phyloP scores from a whole-genome alignment of 306 rosid species.

The Arachis stenosperma region DNA sequence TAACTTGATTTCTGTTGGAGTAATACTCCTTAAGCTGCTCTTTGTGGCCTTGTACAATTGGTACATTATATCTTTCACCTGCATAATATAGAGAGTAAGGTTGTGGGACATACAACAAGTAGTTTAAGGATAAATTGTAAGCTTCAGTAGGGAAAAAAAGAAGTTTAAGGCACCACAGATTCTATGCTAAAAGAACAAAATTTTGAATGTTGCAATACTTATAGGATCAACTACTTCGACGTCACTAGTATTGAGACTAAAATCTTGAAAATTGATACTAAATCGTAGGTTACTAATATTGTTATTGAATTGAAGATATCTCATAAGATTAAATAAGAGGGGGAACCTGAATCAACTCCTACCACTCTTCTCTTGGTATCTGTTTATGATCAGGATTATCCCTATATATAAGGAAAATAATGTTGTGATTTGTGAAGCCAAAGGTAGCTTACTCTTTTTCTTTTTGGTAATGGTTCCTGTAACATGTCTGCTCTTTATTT shows the following conservation, averaged over 20 bases:
- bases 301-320: no score
- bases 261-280: no score
- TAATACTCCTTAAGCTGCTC: no score
- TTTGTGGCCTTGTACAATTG: constrained; percentile 76
- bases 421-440: no score
- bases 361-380: no score
- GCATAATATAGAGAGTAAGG: constrained; percentile 34
- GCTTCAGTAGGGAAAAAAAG: no score
- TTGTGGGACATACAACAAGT: constrained; percentile 5
- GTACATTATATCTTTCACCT: constrained; percentile 94
- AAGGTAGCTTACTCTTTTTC: constrained; percentile 96
- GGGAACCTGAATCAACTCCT: no score
- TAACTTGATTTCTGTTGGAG: constrained; percentile 88
- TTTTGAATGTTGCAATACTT: no score
- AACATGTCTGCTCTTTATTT: constrained; percentile 93
- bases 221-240: no score
- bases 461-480: constrained; percentile 91
- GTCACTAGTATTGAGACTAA: no score
- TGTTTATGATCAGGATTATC: background rate
- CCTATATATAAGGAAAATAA: background rate
- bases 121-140: constrained; percentile 9
- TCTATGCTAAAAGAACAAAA: constrained; percentile 6
- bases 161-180: constrained; percentile 4
- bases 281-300: no score
- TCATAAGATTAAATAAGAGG: no score